Evolutionary conservation across 257 asterid genomes (phyloP), one percentile per base, ranked within the genome.

Genomic region (Leptodermis oblonga): DNA sequence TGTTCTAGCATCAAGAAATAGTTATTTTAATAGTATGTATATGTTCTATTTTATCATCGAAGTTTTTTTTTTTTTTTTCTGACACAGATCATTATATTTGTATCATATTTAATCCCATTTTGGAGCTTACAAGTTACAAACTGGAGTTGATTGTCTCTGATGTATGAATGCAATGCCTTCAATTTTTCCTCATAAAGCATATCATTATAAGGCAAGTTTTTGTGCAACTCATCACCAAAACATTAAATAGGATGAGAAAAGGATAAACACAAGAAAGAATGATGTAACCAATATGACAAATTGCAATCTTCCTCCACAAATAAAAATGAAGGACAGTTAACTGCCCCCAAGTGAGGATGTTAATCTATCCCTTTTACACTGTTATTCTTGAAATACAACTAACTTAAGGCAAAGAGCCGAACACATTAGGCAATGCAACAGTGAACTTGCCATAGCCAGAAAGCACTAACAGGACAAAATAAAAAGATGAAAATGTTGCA

Each of bases 371-470:
- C 18, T 20, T 62, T 62, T 9, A n/a, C 49, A 36, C 13, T 41
- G 68, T 63, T 14, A 55, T 52, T 68, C 39, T 34, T 51, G n/a
- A 52, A 51, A 37, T 25, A 49, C 22, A 67, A 51, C 71, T 22
- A 14, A 17, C 28, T 46, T 31, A 66, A 46, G n/a, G 20, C 7
- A 28, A 15, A 6, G 30, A n/a, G n/a, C 17, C 22, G 22, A 52
- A 23, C 49, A 62, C 39, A 53, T 28, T 20, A 52, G 22, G 48
- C 39, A 52, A 68, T 28, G 23, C 2, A 53, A 15, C 62, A 33
- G 33, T 62, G 51, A 37, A 36, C 49, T 51, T 34, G 63, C 26
- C 63, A 45, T 34, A 51, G 61, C 63, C 14, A 52, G 22, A 15
- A 58, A 52, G 42, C 14, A 13, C 61, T 45, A 11, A 11, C 34